Conservation (phyloP, 108 stramenopile species). For the Aureococcus anophagefferens region DNA sequence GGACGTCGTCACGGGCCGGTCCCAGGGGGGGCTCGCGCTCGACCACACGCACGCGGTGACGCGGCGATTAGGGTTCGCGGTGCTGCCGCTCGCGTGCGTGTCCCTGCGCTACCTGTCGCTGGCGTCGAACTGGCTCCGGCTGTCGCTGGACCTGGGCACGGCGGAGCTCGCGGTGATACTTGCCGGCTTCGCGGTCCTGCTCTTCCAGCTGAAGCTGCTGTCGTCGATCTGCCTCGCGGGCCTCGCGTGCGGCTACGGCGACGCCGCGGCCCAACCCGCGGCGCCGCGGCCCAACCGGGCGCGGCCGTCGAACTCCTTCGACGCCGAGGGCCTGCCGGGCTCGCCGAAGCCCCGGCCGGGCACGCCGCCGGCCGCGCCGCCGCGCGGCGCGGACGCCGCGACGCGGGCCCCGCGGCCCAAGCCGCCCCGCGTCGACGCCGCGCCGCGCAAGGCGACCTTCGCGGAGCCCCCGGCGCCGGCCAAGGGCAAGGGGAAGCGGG, state of each 20-base stretch:
- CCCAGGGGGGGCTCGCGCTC: constrained; percentile 69
- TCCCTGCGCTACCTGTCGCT: constrained; percentile 52
- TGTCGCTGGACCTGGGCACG: background rate
- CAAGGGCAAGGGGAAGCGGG: too few species aligned
- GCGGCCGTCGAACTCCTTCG: too few species aligned
- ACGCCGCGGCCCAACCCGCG: too few species aligned
- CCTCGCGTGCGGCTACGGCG: background rate
- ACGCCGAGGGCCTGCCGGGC: too few species aligned
- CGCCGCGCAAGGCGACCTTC: too few species aligned
- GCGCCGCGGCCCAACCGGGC: too few species aligned
- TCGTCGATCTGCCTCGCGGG: background rate
- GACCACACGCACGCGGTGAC: constrained; percentile 86
- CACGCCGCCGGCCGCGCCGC: too few species aligned
- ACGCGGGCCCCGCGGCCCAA: too few species aligned
- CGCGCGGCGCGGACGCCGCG: too few species aligned
- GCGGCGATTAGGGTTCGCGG: constrained; percentile 77
- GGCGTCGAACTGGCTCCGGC: background rate
- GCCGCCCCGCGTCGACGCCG: too few species aligned
- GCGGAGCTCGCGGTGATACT: background rate
- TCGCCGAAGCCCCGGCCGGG: too few species aligned
- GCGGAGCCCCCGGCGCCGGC: too few species aligned
- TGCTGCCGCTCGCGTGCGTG: constrained; percentile 83
- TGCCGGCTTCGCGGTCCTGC: background rate
- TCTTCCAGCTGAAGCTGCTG: background rate
- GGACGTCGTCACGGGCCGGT: constrained; percentile 69